phyloP scores from a whole-genome alignment of 73 alveolate species.

The Paramecium pentaurelia region DNA sequence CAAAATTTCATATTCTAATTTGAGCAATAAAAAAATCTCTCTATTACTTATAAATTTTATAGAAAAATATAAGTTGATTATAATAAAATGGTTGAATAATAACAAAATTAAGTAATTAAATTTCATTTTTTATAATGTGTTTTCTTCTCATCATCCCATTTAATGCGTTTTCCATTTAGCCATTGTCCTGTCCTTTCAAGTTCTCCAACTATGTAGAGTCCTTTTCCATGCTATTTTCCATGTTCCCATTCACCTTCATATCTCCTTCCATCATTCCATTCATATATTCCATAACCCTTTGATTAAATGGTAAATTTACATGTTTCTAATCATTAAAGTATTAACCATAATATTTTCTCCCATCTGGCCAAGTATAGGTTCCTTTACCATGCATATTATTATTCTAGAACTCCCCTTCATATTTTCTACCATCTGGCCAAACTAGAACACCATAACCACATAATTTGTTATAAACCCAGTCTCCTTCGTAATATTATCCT shows the following conservation, averaged over 20 bases:
- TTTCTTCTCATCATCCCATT: slow-evolving; percentile 52
- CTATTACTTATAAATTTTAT: too few species aligned
- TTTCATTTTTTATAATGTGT: neutral
- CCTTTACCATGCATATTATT: slow-evolving; percentile 33
- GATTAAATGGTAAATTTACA: slow-evolving; percentile 43
- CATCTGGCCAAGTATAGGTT: slow-evolving; percentile 68
- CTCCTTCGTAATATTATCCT: slow-evolving; percentile 78
- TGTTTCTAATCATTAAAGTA: neutral
- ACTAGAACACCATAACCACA: neutral
- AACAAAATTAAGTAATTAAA: neutral
- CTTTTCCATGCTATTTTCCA: slow-evolving; percentile 79
- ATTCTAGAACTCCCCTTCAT: slow-evolving; percentile 21
- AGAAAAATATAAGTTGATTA: neutral
- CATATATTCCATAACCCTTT: slow-evolving; percentile 75
- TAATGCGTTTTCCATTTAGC: slow-evolving; percentile 68
- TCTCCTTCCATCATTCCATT: slow-evolving; percentile 77
- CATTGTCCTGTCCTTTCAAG: slow-evolving; percentile 65
- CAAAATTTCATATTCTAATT: too few species aligned
- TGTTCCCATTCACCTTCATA: slow-evolving; percentile 77
- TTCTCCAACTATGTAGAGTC: slow-evolving; percentile 66
- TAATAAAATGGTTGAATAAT: neutral
- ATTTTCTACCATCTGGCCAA: slow-evolving; percentile 32
- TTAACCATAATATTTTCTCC: slow-evolving; percentile 67
- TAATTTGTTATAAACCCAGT: slow-evolving; percentile 69
- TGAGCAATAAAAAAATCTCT: too few species aligned